A percentile compares a stretch with the other conserved stretches of the same genome.
These are phyloP conservation scores for Rhododendron mucronatum DNA, from an alignment of 148 eudicot genomes.

Conservation along the genomic window DNA sequence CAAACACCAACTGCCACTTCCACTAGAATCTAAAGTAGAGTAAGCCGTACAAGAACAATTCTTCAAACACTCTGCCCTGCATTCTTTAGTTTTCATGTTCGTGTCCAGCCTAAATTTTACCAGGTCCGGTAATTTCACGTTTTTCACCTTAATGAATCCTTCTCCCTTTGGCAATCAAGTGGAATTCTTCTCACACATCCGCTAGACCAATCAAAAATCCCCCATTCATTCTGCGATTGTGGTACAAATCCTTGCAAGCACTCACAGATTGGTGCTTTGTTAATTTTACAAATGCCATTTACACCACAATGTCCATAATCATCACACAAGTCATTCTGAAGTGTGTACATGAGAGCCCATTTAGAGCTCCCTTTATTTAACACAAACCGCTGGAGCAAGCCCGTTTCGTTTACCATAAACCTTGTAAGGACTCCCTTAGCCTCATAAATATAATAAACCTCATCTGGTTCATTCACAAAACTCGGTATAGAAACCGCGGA, in stretches of 20 bases:
- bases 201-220: not conserved
- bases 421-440: not conserved
- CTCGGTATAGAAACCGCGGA: not conserved
- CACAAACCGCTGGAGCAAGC: constrained; percentile 3
- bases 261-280: constrained; percentile 10
- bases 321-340: constrained; percentile 20
- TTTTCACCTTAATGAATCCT: not conserved
- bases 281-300: constrained; percentile 16
- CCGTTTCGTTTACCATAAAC: constrained; percentile 12
- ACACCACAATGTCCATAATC: constrained; percentile 18
- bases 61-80: constrained; percentile 7
- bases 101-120: not conserved
- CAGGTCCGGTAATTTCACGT: constrained; percentile 8
- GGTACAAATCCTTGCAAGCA: constrained; percentile 24
- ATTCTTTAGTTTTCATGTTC: constrained; percentile 4
- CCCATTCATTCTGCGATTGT: constrained; percentile 13
- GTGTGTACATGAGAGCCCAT: constrained; percentile 8
- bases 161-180: constrained; percentile 12
- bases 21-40: not conserved
- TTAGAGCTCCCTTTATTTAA: constrained; percentile 14
- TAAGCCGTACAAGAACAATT: constrained; percentile 20
- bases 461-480: not conserved
- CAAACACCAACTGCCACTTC: constrained; percentile 11
- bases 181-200: constrained; percentile 19
- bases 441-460: constrained; percentile 2